phyloP scores from a whole-genome alignment of 2,329 filamentous ascomycete genomes.

The Arthroderma sp. region DNA sequence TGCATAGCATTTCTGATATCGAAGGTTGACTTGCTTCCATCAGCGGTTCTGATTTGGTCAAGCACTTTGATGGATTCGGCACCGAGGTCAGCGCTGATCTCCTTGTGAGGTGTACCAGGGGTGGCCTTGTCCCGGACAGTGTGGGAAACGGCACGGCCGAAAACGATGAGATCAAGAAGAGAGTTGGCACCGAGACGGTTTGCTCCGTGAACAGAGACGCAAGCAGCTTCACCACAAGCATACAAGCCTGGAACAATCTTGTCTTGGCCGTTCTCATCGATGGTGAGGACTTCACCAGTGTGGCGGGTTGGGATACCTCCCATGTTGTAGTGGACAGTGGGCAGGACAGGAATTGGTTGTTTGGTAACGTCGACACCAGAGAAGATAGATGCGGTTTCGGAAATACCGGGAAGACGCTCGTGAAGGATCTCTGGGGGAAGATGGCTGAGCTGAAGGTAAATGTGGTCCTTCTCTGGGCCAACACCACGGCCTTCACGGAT shows the following conservation, averaged over 20 bases:
- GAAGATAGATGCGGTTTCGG: slow-evolving; percentile 95
- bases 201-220: slow-evolving; percentile 93
- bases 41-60: slow-evolving; percentile 70
- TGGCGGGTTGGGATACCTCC: slow-evolving; percentile 96
- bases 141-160: slow-evolving; percentile 93
- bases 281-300: slow-evolving; percentile 86
- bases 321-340: slow-evolving; percentile 99
- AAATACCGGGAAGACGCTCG: slow-evolving; percentile 95
- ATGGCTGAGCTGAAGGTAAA: slow-evolving; percentile 95
- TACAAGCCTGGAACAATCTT: slow-evolving; percentile 89
- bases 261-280: slow-evolving; percentile 77
- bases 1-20: slow-evolving; percentile 90
- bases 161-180: slow-evolving; percentile 91
- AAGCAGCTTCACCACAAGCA: slow-evolving; percentile 92
- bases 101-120: slow-evolving; percentile 66
- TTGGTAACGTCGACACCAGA: slow-evolving; percentile 93
- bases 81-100: slow-evolving; percentile 71
- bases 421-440: slow-evolving; percentile 82
- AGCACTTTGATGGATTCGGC: slow-evolving; percentile 75
- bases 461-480: slow-evolving; percentile 93
- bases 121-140: slow-evolving; percentile 90
- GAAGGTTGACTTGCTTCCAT: slow-evolving; percentile 73
- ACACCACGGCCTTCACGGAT: slow-evolving; percentile 96
- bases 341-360: slow-evolving; percentile 90
- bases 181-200: slow-evolving; percentile 98